phyloP scores from a whole-genome alignment of 495 filamentous ascomycete genomes.

The Friedmanniomyces endolithicus region DNA sequence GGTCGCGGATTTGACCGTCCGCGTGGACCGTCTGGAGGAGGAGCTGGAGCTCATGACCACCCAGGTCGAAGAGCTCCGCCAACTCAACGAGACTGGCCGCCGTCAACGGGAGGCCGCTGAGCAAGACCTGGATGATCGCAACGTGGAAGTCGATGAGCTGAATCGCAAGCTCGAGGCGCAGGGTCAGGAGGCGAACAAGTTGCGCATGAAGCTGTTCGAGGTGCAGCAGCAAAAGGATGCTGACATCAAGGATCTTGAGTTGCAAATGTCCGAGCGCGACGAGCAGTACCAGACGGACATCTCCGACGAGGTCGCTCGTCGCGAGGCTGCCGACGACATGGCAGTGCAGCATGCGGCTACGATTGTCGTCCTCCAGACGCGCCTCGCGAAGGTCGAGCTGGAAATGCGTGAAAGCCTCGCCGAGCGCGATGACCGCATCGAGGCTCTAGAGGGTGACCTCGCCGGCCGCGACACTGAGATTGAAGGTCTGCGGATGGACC shows the following conservation, averaged over 20 bases:
- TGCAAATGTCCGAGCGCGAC: constrained; percentile 15
- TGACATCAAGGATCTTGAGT: constrained; percentile 18
- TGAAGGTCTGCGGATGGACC: constrained; percentile 1
- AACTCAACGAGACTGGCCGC: constrained; percentile 20
- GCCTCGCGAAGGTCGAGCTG: constrained; percentile 13
- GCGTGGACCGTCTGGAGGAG: constrained; percentile 19
- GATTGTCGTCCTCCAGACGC: constrained; percentile 14
- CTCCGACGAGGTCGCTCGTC: constrained; percentile 14
- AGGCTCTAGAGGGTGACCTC: constrained; percentile 2
- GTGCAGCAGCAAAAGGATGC: constrained; percentile 24
- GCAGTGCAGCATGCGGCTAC: constrained; percentile 10
- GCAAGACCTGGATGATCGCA: constrained; percentile 22
- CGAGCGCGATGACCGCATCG: constrained; percentile 17
- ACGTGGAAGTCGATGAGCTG: constrained; percentile 21
- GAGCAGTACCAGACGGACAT: constrained; percentile 16
- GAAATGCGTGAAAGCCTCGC: constrained; percentile 7
- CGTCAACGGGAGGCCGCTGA: constrained; percentile 28
- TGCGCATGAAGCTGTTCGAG: constrained; percentile 29
- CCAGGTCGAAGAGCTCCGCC: constrained; percentile 18
- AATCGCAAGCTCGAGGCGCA: constrained; percentile 19
- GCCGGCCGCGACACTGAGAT: constrained; percentile 3
- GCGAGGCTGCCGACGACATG: constrained; percentile 18
- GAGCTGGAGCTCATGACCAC: constrained; percentile 8
- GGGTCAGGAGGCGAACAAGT: constrained; percentile 29
- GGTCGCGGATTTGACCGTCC: constrained; percentile 17